phyloP scores from a whole-genome alignment of 2,329 filamentous ascomycete genomes.

The Penicillium sp. region DNA sequence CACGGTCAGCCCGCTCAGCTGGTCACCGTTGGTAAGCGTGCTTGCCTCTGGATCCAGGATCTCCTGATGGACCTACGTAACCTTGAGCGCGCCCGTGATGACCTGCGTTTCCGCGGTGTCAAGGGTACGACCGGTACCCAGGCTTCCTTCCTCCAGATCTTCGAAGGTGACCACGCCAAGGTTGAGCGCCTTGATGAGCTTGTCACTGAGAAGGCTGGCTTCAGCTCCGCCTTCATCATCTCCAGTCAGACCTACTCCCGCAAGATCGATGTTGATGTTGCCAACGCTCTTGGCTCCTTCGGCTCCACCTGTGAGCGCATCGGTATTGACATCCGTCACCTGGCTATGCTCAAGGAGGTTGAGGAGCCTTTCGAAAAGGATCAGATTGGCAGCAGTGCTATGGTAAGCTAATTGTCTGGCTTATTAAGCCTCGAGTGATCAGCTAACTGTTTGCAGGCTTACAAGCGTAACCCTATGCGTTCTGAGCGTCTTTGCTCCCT shows the following conservation, averaged over 20 bases:
- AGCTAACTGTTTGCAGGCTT: constrained; percentile 54
- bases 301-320: constrained; percentile 79
- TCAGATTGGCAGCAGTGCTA: constrained; percentile 70
- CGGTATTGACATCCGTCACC: constrained; percentile 69
- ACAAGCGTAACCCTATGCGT: constrained; percentile 62
- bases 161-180: constrained; percentile 60
- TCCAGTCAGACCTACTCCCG: constrained; percentile 75
- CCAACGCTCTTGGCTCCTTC: constrained; percentile 76
- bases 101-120: constrained; percentile 73
- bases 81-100: constrained; percentile 67
- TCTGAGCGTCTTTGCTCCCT: constrained; percentile 62
- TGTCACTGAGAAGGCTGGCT: constrained; percentile 66
- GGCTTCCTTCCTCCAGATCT: constrained; percentile 73
- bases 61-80: constrained; percentile 73
- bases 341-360: constrained; percentile 76
- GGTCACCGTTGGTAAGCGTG: constrained; percentile 65
- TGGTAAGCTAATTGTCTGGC: constrained; percentile 36
- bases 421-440: neutral
- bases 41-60: constrained; percentile 74
- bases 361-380: constrained; percentile 81
- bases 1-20: constrained; percentile 62
- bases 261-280: constrained; percentile 79
- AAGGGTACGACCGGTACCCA: constrained; percentile 75
- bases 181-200: constrained; percentile 64
- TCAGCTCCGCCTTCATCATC: constrained; percentile 61